Percentiles rank a stretch among this genome's conserved stretches.
Conservation (phyloP, 768 basidiomycete species). For the Gymnopilus junonius region DNA sequence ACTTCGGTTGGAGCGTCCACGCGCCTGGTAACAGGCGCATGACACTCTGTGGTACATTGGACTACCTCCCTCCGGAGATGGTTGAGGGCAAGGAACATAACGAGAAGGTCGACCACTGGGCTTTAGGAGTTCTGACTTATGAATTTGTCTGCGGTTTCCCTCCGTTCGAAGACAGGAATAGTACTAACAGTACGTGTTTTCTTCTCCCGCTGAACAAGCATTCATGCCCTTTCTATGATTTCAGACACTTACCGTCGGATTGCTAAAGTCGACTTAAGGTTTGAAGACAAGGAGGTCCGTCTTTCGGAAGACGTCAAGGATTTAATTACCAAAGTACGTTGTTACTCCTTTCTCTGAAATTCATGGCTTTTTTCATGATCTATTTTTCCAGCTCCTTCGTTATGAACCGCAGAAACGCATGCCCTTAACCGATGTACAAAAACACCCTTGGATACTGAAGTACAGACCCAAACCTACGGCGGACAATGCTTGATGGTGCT, state of each 20-base stretch:
- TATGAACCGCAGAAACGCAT: constrained; percentile 81
- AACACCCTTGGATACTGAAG: constrained; percentile 87
- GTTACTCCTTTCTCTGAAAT: constrained; percentile 6
- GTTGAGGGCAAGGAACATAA: constrained; percentile 90
- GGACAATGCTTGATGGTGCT: constrained; percentile 24
- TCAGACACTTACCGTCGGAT: constrained; percentile 91
- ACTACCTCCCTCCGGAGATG: constrained; percentile 99
- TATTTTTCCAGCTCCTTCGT: constrained; percentile 68
- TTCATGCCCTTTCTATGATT: not conserved
- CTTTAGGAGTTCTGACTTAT: constrained; percentile 93
- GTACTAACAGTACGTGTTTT: constrained; percentile 65
- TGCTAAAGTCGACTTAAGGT: constrained; percentile 79
- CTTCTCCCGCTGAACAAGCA: not conserved
- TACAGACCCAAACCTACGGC: constrained; percentile 54
- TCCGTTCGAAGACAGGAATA: constrained; percentile 83
- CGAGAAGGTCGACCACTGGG: constrained; percentile 95
- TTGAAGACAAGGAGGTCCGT: constrained; percentile 45
- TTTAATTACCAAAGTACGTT: constrained; percentile 60
- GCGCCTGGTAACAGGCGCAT: constrained; percentile 88
- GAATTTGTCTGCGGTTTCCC: constrained; percentile 88
- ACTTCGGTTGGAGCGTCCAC: constrained; percentile 99
- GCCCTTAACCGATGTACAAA: constrained; percentile 71
- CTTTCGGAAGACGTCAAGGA: constrained; percentile 71
- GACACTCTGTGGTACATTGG: constrained; percentile 94
- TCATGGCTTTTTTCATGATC: not conserved